A percentile compares a stretch with the other conserved stretches of the same genome.
Evolutionary conservation across 2,329 filamentous ascomycete species (phyloP).

Genomic region (Diaporthe sp.): DNA sequence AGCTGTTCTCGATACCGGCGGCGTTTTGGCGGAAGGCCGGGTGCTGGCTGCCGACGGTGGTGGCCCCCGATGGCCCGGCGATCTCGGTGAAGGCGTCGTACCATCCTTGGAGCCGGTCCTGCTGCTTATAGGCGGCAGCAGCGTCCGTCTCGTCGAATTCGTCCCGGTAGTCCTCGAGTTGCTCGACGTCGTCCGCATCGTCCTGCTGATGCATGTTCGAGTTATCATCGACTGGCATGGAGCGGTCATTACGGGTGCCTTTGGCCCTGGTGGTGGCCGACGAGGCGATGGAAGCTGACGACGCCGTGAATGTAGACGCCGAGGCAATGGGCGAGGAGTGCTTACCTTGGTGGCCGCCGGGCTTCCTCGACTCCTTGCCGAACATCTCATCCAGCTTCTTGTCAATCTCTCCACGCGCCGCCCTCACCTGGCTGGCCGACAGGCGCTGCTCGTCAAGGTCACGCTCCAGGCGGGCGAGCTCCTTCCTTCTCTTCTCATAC

Average conservation of each 20-base stretch:
- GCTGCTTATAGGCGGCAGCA: slow-evolving; percentile 15
- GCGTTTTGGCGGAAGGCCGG: slow-evolving; percentile 31
- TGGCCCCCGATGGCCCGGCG: background rate
- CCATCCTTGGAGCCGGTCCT: slow-evolving; percentile 35
- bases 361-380: slow-evolving; percentile 10
- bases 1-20: slow-evolving; percentile 9
- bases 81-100: slow-evolving; percentile 38
- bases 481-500: slow-evolving; percentile 30
- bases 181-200: slow-evolving; percentile 25
- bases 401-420: slow-evolving; percentile 27
- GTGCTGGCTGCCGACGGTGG: slow-evolving; percentile 22
- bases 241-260: slow-evolving; percentile 17
- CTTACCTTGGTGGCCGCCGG: slow-evolving; percentile 15
- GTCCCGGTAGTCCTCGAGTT: slow-evolving; percentile 20
- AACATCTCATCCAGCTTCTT: slow-evolving; percentile 34
- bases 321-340: background rate
- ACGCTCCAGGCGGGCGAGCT: slow-evolving; percentile 15
- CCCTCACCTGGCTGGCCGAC: background rate
- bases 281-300: background rate
- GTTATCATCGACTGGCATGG: slow-evolving; percentile 18
- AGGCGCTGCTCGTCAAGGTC: slow-evolving; percentile 7
- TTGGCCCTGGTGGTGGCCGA: background rate
- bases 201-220: background rate
- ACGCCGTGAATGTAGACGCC: background rate
- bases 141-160: slow-evolving; percentile 34